Evolutionary conservation across 2,329 filamentous ascomycete species (phyloP).

Genomic region (Calycina marina): DNA sequence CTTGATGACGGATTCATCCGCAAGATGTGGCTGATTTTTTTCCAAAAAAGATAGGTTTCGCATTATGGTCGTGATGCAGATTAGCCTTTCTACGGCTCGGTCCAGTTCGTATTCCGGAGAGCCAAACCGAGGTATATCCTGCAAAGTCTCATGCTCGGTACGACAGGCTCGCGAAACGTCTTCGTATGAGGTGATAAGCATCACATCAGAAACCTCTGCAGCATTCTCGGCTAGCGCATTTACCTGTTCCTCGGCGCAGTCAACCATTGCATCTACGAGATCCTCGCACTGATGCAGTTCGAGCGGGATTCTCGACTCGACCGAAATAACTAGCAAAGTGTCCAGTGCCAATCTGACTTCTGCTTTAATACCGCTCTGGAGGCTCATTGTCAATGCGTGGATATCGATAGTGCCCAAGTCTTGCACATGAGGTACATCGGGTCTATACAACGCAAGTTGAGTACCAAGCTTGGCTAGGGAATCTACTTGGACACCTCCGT

Average conservation of each 20-base stretch:
- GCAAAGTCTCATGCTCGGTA: slow-evolving; percentile 55
- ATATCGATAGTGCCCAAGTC: slow-evolving; percentile 86
- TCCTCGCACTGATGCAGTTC: slow-evolving; percentile 69
- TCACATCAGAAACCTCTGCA: slow-evolving; percentile 72
- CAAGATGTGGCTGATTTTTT: slow-evolving; percentile 62
- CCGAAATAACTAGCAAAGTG: slow-evolving; percentile 54
- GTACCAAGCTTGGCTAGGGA: slow-evolving; percentile 41
- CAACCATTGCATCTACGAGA: slow-evolving; percentile 71
- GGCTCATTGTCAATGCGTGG: slow-evolving; percentile 71
- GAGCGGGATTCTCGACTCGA: slow-evolving; percentile 44
- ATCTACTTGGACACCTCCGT: slow-evolving; percentile 59
- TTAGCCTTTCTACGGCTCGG: slow-evolving; percentile 69
- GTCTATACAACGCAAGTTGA: slow-evolving; percentile 53
- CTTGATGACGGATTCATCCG: slow-evolving; percentile 63
- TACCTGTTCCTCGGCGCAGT: slow-evolving; percentile 81
- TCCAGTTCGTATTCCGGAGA: slow-evolving; percentile 69
- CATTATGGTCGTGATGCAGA: slow-evolving; percentile 83
- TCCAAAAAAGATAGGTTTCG: slow-evolving; percentile 82
- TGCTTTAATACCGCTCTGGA: slow-evolving; percentile 78
- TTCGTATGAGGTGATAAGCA: slow-evolving; percentile 74
- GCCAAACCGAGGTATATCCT: slow-evolving; percentile 60
- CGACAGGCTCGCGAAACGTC: slow-evolving; percentile 71
- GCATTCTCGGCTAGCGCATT: slow-evolving; percentile 75
- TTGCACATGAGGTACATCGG: slow-evolving; percentile 56
- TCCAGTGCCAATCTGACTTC: slow-evolving; percentile 88